A percentile compares a stretch with the other conserved stretches of the same genome.
Evolutionary conservation across 106 monocot genomes (phyloP).

Genomic region (Chionographis japonica): DNA sequence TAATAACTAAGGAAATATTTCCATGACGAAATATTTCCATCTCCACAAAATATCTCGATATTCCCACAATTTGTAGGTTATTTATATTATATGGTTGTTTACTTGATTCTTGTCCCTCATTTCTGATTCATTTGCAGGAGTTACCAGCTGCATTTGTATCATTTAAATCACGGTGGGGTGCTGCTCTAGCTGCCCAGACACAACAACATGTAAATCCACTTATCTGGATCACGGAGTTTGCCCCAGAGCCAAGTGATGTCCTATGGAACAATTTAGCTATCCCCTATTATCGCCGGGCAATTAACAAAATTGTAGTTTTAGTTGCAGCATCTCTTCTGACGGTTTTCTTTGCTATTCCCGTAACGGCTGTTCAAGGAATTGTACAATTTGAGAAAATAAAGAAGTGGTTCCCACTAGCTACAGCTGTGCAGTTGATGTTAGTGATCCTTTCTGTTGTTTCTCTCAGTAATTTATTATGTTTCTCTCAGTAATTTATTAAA

Average conservation of each 20-base stretch:
- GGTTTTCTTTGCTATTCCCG: constrained; percentile 65
- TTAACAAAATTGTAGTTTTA: constrained; percentile 41
- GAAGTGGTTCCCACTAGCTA: constrained; percentile 76
- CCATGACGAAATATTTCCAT: no score
- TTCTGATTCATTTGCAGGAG: constrained; percentile 28
- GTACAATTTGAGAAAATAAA: constrained; percentile 65
- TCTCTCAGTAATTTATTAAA: background rate
- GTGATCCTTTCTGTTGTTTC: background rate
- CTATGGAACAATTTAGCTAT: constrained; percentile 71
- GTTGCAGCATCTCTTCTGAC: constrained; percentile 51
- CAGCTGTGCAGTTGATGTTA: constrained; percentile 69
- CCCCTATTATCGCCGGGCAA: constrained; percentile 32
- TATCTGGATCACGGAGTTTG: constrained; percentile 58
- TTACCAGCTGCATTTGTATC: constrained; percentile 63
- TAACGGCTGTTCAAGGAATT: constrained; percentile 80
- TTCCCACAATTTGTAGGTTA: no score
- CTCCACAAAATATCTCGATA: no score
- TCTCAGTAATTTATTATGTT: background rate
- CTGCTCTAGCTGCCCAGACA: constrained; percentile 49
- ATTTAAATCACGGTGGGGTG: constrained; percentile 58
- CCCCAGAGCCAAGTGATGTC: constrained; percentile 63
- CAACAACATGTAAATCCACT: constrained; percentile 70
- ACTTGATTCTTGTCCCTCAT: no score
- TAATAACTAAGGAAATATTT: no score
- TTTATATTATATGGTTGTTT: no score